Percentiles rank a stretch among this genome's conserved stretches.
These are phyloP conservation scores for Candida anutae DNA, from an alignment of 1,139 yeast genomes.

Conservation along the genomic window DNA sequence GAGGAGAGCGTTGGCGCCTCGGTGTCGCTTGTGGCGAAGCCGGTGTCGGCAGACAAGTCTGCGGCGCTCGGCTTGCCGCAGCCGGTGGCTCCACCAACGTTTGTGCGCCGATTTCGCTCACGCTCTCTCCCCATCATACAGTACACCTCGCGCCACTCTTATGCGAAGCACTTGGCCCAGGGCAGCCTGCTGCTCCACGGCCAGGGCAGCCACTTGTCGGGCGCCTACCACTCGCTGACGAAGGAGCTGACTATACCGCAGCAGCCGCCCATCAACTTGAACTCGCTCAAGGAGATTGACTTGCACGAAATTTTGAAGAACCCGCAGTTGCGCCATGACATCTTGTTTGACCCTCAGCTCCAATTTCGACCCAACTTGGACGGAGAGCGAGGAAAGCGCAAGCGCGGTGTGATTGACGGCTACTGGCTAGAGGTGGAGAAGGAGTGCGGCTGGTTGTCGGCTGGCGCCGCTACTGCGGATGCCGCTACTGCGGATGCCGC, in stretches of 20 bases:
- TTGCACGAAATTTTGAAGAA: constrained; percentile 82
- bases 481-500: constrained; percentile 1
- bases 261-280: constrained; percentile 82
- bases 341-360: constrained; percentile 83
- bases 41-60: too few relatives aligned
- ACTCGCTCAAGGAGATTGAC: constrained; percentile 79
- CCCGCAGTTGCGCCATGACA: constrained; percentile 90
- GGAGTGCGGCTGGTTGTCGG: constrained; percentile 45
- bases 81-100: constrained; percentile 32
- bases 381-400: constrained; percentile 81
- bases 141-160: constrained; percentile 17
- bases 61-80: too few relatives aligned
- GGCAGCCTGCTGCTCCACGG: constrained; percentile 8
- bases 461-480: constrained; percentile 3
- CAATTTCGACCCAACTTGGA: constrained; percentile 90
- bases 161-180: constrained; percentile 4
- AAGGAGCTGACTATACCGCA: constrained; percentile 18
- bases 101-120: constrained; percentile 32
- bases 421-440: constrained; percentile 75
- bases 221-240: constrained; percentile 8
- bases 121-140: constrained; percentile 39
- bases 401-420: constrained; percentile 65
- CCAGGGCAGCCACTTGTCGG: constrained; percentile 8
- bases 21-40: too few relatives aligned
- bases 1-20: too few relatives aligned